These are phyloP conservation scores for Monilinia fructicola DNA, from an alignment of 2,329 filamentous ascomycete species.

Conservation along the genomic window DNA sequence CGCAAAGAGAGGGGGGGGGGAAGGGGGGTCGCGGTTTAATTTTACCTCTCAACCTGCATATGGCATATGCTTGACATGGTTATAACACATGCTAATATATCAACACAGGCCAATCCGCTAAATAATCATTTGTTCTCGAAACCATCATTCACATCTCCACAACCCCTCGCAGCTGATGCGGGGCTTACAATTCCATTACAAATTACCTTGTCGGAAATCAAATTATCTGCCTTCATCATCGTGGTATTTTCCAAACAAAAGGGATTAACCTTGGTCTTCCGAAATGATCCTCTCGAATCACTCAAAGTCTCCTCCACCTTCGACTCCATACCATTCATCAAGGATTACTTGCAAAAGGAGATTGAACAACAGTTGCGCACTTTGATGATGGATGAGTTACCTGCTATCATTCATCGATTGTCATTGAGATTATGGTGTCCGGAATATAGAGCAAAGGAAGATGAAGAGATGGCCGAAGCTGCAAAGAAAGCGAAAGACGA, in stretches of 20 bases:
- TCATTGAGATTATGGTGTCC: conserved; percentile 88
- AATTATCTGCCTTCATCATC: conserved; percentile 95
- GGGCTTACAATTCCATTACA: conserved; percentile 96
- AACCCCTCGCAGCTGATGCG: conserved; percentile 85
- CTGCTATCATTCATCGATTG: conserved; percentile 90
- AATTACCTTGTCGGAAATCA: conserved; percentile 93
- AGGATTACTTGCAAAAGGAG: conserved; percentile 92
- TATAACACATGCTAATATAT: conserved; percentile 52
- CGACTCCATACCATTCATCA: conserved; percentile 97
- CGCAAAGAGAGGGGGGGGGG: conserved; percentile 12
- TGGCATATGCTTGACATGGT: conserved; percentile 26
- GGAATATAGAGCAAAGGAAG: conserved; percentile 71
- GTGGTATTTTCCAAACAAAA: conserved; percentile 97
- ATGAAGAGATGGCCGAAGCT: conserved; percentile 50
- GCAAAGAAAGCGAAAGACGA: conserved; percentile 52
- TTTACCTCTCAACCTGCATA: conserved; percentile 5
- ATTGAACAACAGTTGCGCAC: conserved; percentile 92
- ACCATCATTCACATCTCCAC: conserved; percentile 86
- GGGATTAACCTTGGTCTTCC: conserved; percentile 91
- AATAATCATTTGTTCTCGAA: conserved; percentile 94
- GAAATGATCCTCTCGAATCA: conserved; percentile 96
- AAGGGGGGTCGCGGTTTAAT: not conserved
- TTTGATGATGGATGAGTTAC: conserved; percentile 96
- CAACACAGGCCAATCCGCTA: conserved; percentile 77
- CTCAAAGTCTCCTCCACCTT: conserved; percentile 98